Evolutionary conservation across 768 basidiomycete species (phyloP).

Genomic region (Leccinellum luteum): DNA sequence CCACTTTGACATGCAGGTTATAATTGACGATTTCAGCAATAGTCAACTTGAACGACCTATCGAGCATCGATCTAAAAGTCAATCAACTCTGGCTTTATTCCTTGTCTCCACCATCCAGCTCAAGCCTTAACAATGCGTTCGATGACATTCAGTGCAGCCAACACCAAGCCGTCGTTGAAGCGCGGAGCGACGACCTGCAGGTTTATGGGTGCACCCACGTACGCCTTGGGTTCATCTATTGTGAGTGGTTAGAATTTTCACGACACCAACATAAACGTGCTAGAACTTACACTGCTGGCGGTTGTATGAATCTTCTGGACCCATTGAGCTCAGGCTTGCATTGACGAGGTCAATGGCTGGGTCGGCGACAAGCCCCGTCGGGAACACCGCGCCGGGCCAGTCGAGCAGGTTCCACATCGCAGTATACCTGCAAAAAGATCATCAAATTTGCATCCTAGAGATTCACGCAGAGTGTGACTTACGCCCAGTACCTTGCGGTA

Average conservation of each 20-base stretch:
- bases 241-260: not conserved
- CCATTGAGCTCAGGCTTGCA: not conserved
- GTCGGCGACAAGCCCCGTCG: conserved; percentile 36
- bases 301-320: conserved; percentile 21
- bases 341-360: conserved; percentile 22
- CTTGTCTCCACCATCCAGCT: not conserved
- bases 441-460: not conserved
- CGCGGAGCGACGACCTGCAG: conserved; percentile 25
- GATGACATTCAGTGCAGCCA: conserved; percentile 24
- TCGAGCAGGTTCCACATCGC: conserved; percentile 44
- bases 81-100: not conserved
- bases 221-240: conserved; percentile 22
- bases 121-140: conserved; percentile 25
- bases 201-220: conserved; percentile 16
- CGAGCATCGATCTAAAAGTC: not conserved
- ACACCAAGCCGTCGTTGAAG: conserved; percentile 27
- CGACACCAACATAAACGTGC: not conserved
- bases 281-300: conserved; percentile 16
- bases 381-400: conserved; percentile 44
- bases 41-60: not conserved
- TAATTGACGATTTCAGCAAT: not conserved
- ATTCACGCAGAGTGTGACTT: not conserved
- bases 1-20: not conserved
- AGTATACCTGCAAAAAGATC: conserved; percentile 33
- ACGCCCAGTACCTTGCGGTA: conserved; percentile 36